These are phyloP conservation scores for Ophiocordyceps robertsii DNA, from an alignment of 2,329 filamentous ascomycete genomes.

Conservation along the genomic window DNA sequence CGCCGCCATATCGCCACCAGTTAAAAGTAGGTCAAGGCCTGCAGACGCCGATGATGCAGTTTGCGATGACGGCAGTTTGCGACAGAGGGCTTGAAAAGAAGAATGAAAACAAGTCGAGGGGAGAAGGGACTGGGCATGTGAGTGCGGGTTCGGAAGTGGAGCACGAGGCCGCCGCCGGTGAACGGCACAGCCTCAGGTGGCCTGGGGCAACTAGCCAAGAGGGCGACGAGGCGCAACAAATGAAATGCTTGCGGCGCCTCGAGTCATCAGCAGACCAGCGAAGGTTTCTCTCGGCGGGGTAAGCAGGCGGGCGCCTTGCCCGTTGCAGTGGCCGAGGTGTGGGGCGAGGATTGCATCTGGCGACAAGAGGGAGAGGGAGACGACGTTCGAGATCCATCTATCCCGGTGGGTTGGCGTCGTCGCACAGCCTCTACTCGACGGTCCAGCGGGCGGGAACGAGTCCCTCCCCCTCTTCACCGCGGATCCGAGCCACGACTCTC, in stretches of 20 bases:
- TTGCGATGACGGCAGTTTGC: no score
- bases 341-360: neutral
- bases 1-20: constrained; percentile 21
- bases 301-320: neutral
- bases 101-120: neutral
- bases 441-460: no score
- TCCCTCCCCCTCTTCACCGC: no score
- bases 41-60: no score
- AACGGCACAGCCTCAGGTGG: neutral
- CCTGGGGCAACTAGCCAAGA: neutral
- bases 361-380: no score
- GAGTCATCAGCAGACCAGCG: neutral
- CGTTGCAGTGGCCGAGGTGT: neutral
- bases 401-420: no score
- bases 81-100: neutral
- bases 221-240: neutral
- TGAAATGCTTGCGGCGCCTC: neutral
- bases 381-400: no score
- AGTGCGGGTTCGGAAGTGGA: neutral
- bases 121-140: constrained; percentile 1
- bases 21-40: neutral
- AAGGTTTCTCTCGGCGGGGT: neutral
- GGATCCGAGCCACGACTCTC: no score
- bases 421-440: no score
- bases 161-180: neutral